A percentile compares a stretch with the other conserved stretches of the same genome.
Conservation (phyloP, 148 eudicot species). For the Pouteria glomerata region DNA sequence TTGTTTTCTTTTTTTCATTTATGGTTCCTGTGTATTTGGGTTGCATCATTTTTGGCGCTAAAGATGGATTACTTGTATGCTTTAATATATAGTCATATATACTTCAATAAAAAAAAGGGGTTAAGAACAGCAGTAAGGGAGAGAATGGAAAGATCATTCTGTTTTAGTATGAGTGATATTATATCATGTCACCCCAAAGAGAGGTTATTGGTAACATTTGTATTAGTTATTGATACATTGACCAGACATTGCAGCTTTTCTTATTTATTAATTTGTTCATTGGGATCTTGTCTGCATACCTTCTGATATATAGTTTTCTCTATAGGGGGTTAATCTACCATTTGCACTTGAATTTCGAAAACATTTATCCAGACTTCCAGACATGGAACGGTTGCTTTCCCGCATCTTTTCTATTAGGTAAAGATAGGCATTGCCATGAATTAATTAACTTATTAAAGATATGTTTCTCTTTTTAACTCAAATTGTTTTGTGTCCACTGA, state of each 20-base stretch:
- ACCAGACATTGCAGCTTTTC: neutral
- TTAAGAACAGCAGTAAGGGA: neutral
- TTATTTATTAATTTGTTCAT: neutral
- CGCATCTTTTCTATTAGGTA: constrained; percentile 88
- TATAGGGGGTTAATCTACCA: constrained; percentile 56
- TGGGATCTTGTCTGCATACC: constrained; percentile 1
- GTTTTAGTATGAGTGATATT: neutral
- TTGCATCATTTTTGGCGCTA: no score
- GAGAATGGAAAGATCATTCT: neutral
- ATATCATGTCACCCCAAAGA: neutral
- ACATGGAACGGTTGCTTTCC: constrained; percentile 88
- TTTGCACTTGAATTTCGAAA: constrained; percentile 70
- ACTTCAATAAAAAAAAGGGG: neutral
- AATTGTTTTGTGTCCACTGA: neutral
- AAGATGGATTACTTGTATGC: neutral
- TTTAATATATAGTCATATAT: no score
- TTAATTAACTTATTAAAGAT: neutral
- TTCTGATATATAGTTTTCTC: constrained; percentile 23
- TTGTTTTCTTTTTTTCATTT: neutral
- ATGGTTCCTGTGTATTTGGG: no score
- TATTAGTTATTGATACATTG: neutral
- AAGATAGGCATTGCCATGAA: constrained; percentile 7
- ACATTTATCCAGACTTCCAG: constrained; percentile 75
- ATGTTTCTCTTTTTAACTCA: neutral
- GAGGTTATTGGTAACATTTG: neutral